Conservation (phyloP, 2,329 filamentous ascomycete genomes). For the Amylocarpus encephaloides region DNA sequence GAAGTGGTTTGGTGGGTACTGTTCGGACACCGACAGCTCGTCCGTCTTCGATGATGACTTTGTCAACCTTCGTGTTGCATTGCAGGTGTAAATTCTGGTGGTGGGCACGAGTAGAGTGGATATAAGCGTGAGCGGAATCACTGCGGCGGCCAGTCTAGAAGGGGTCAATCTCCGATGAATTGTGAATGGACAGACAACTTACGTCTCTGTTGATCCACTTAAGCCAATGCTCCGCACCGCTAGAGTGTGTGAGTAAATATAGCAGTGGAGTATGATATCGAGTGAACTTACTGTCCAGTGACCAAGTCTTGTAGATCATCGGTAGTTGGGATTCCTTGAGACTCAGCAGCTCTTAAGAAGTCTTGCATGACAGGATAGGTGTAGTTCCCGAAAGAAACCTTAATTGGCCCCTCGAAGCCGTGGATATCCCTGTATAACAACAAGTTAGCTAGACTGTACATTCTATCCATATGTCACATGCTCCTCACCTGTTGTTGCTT, state of each 20-base stretch:
- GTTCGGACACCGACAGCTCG: constrained; percentile 66
- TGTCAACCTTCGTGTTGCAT: constrained; percentile 49
- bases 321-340: constrained; percentile 67
- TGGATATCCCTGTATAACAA: constrained; percentile 50
- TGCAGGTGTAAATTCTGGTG: constrained; percentile 55
- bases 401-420: constrained; percentile 66
- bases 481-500: constrained; percentile 47
- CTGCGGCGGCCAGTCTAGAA: constrained; percentile 59
- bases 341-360: constrained; percentile 66
- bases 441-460: neutral
- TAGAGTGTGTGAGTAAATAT: constrained; percentile 1
- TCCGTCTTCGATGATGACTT: constrained; percentile 50
- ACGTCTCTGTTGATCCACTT: constrained; percentile 75
- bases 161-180: neutral
- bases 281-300: constrained; percentile 42
- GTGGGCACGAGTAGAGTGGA: constrained; percentile 67
- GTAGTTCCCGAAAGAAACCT: constrained; percentile 55
- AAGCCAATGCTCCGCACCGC: constrained; percentile 72
- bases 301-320: constrained; percentile 70
- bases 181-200: constrained; percentile 16
- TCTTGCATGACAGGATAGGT: constrained; percentile 79
- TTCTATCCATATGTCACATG: neutral
- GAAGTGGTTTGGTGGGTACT: constrained; percentile 63
- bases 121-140: constrained; percentile 71
- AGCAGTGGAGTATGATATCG: neutral